phyloP scores from a whole-genome alignment of 352 stramenopile genomes.

The Globisporangium acanthophoron region DNA sequence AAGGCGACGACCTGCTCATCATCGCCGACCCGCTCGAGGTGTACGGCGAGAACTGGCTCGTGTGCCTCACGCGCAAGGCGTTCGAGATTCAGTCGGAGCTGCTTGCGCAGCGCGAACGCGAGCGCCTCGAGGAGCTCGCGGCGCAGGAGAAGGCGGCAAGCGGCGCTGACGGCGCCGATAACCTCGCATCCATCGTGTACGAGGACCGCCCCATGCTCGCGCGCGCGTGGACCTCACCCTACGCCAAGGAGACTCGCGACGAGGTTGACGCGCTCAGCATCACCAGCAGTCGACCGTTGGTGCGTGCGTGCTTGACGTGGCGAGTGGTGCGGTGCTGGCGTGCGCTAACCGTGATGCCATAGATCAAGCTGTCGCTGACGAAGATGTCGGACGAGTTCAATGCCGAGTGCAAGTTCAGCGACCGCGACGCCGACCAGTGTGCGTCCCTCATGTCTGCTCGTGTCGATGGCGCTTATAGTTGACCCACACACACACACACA shows the following conservation, averaged over 20 bases:
- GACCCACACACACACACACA: neutral
- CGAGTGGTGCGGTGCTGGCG: neutral
- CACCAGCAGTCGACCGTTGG: constrained; percentile 37
- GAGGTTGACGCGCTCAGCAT: constrained; percentile 62
- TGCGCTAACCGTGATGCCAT: neutral
- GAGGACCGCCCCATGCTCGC: constrained; percentile 67
- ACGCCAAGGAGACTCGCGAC: constrained; percentile 48
- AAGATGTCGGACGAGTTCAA: constrained; percentile 83
- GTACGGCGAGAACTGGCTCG: constrained; percentile 83
- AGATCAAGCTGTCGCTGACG: constrained; percentile 76
- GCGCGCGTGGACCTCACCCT: constrained; percentile 48
- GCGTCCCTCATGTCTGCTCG: constrained; percentile 1
- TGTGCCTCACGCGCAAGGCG: constrained; percentile 61
- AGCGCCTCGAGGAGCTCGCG: constrained; percentile 34
- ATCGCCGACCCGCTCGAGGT: constrained; percentile 66
- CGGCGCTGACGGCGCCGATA: constrained; percentile 30
- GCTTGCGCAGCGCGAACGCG: constrained; percentile 40
- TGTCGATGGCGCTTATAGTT: too few relatives aligned
- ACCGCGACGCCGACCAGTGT: constrained; percentile 76
- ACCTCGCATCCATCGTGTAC: constrained; percentile 59
- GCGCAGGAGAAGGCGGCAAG: constrained; percentile 26
- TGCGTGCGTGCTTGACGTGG: constrained; percentile 1
- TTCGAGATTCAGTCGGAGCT: constrained; percentile 67
- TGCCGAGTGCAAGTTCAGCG: constrained; percentile 81
- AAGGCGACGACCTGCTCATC: constrained; percentile 69